Conservation (phyloP, 2,329 filamentous ascomycete genomes). For the Pseudodiploospora longispora region DNA sequence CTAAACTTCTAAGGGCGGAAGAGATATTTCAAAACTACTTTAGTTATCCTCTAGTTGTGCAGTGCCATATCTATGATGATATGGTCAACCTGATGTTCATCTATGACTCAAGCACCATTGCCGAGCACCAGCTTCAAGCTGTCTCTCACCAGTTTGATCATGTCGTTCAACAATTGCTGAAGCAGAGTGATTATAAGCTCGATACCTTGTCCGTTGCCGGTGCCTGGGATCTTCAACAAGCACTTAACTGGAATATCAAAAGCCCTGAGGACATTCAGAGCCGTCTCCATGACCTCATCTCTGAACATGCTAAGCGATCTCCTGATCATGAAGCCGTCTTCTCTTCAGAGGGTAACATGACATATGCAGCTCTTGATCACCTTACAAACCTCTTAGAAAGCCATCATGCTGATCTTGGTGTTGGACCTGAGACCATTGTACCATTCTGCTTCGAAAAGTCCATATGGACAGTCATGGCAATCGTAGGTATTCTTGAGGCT, state of each 20-base stretch:
- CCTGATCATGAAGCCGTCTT: conserved; percentile 7
- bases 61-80: conserved; percentile 1
- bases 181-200: not conserved
- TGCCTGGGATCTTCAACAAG: not conserved
- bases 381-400: conserved; percentile 1
- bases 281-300: conserved; percentile 5
- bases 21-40: conserved; percentile 3
- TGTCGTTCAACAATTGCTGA: conserved; percentile 1
- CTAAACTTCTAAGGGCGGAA: not conserved
- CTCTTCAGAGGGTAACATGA: conserved; percentile 2
- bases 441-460: conserved; percentile 14
- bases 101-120: not conserved
- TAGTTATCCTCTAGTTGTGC: conserved; percentile 5
- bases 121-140: not conserved
- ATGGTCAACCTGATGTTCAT: not conserved
- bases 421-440: conserved; percentile 16
- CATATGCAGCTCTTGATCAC: conserved; percentile 1
- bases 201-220: not conserved
- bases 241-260: conserved; percentile 5
- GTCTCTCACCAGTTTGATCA: conserved; percentile 3
- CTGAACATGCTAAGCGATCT: not conserved
- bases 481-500: conserved; percentile 18
- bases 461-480: conserved; percentile 12
- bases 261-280: not conserved
- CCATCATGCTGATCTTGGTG: conserved; percentile 10